Evolutionary conservation across 345 rosid species (phyloP).

Genomic region (Hibiscus tridactylites): DNA sequence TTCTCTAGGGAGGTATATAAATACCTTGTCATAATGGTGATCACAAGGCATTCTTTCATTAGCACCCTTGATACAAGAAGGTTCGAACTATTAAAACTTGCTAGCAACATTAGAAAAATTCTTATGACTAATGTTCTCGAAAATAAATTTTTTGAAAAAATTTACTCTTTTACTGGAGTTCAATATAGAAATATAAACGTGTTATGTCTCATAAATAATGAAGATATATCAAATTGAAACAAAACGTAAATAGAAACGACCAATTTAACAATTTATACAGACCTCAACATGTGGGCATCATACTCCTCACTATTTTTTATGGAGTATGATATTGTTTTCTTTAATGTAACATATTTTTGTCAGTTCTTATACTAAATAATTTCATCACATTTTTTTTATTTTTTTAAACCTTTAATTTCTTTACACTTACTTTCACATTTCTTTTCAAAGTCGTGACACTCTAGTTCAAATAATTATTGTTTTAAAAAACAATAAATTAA

Average conservation of each 20-base stretch:
- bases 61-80: constrained; percentile 22
- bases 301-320: no score
- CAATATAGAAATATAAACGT: not conserved
- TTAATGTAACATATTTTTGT: no score
- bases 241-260: no score
- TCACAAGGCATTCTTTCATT: constrained; percentile 69
- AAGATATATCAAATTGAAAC: no score
- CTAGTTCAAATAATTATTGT: not conserved
- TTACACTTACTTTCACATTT: no score
- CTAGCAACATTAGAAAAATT: constrained; percentile 35
- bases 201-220: no score
- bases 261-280: not conserved
- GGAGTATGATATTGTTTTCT: no score
- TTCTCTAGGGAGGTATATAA: constrained; percentile 39
- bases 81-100: constrained; percentile 88
- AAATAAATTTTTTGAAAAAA: constrained; percentile 30
- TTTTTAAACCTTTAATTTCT: not conserved
- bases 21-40: constrained; percentile 67
- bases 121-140: constrained; percentile 25
- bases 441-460: not conserved
- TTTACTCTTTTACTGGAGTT: constrained; percentile 51
- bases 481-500: not conserved
- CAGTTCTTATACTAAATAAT: no score
- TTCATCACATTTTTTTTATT: no score
- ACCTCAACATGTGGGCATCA: no score